These are phyloP conservation scores for Euphrasia arctica DNA, from an alignment of 305 asterid species.

Conservation along the genomic window DNA sequence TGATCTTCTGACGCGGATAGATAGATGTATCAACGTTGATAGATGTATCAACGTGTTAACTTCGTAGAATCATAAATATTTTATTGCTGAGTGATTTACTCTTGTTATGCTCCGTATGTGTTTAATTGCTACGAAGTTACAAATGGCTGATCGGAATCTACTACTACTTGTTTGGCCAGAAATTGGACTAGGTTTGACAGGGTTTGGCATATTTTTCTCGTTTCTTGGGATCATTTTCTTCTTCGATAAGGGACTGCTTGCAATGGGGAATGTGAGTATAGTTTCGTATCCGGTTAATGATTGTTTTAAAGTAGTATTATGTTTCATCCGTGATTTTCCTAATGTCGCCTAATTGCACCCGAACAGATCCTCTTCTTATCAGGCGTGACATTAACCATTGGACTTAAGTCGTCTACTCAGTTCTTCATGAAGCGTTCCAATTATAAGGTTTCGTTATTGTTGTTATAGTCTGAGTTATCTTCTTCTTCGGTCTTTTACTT, in stretches of 20 bases:
- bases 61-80: background rate
- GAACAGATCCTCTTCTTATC: constrained; percentile 87
- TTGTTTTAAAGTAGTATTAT: constrained; percentile 14
- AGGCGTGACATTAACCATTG: constrained; percentile 83
- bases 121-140: background rate
- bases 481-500: background rate
- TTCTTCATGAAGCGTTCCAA: constrained; percentile 64
- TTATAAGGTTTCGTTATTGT: constrained; percentile 46
- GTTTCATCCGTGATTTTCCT: constrained; percentile 19
- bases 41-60: too few relatives aligned
- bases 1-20: background rate
- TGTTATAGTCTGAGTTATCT: background rate
- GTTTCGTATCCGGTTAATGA: constrained; percentile 6
- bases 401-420: constrained; percentile 56
- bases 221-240: constrained; percentile 85
- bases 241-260: constrained; percentile 93
- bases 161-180: constrained; percentile 38
- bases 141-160: constrained; percentile 18
- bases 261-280: constrained; percentile 92
- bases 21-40: too few relatives aligned
- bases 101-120: constrained; percentile 7
- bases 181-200: constrained; percentile 94
- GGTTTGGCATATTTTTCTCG: constrained; percentile 89
- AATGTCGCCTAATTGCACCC: constrained; percentile 26
- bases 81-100: background rate